Conservation (phyloP, 345 rosid genomes). For the Brassica carinata region DNA sequence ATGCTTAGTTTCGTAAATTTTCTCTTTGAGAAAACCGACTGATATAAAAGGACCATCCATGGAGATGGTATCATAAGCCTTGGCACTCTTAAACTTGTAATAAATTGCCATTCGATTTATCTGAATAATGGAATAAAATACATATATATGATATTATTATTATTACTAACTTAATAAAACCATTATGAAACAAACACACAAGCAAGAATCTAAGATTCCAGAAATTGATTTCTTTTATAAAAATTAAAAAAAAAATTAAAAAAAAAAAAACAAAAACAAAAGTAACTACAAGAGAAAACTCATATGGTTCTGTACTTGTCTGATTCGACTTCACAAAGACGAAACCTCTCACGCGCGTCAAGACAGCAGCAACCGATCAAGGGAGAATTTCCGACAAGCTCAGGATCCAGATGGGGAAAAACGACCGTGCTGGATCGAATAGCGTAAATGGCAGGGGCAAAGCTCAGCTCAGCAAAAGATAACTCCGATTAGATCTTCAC, state of each 20-base stretch:
- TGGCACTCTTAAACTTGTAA: constrained; percentile 99
- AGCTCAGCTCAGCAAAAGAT: constrained; percentile 9
- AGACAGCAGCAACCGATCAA: background rate
- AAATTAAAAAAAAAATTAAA: background rate
- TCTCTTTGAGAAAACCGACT: constrained; percentile 96
- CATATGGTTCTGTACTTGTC: constrained; percentile 33
- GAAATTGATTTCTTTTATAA: constrained; percentile 5
- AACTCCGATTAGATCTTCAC: constrained; percentile 14
- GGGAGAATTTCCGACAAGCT: constrained; percentile 11
- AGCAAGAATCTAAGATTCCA: constrained; percentile 12
- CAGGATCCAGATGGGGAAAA: background rate
- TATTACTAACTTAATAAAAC: constrained; percentile 1
- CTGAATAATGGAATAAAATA: constrained; percentile 33
- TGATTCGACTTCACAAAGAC: constrained; percentile 22
- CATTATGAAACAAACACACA: constrained; percentile 22
- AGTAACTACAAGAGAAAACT: constrained; percentile 26
- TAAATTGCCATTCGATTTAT: constrained; percentile 78
- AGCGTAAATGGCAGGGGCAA: background rate
- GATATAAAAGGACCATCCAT: constrained; percentile 97
- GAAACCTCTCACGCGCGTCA: constrained; percentile 21
- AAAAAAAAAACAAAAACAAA: background rate
- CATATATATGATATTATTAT: constrained; percentile 22
- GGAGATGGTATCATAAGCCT: constrained; percentile 85
- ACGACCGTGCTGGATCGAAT: background rate
- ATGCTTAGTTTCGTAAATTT: constrained; percentile 97